Percentiles rank a stretch among this genome's conserved stretches.
Conservation (phyloP, 225 moss, liverwort and hornwort species). For the Marchantia polymorpha region DNA sequence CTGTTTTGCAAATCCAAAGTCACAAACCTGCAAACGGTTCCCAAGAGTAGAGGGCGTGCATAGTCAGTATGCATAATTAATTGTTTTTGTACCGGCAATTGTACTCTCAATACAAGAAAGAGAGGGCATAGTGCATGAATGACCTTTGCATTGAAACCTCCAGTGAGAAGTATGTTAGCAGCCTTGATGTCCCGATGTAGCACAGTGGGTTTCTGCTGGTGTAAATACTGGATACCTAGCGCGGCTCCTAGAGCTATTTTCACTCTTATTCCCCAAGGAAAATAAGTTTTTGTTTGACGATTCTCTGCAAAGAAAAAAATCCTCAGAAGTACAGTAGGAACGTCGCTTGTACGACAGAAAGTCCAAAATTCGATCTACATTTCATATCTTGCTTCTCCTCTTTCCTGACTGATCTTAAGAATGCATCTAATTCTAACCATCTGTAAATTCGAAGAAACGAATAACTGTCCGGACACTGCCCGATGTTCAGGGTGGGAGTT, state of each 20-base stretch:
- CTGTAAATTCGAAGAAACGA: too few species aligned
- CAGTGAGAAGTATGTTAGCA: conserved; percentile 51
- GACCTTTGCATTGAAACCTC: conserved; percentile 47
- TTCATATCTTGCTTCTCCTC: neutral
- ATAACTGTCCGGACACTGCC: too few species aligned
- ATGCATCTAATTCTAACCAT: too few species aligned
- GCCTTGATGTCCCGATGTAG: conserved; percentile 55
- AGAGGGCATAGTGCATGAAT: neutral
- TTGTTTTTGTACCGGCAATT: neutral
- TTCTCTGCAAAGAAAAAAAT: conserved; percentile 25
- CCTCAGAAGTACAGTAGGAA: too few species aligned
- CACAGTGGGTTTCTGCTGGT: conserved; percentile 40
- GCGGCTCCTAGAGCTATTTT: conserved; percentile 54
- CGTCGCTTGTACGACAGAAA: too few species aligned
- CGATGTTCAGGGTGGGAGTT: neutral
- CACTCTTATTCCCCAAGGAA: conserved; percentile 42
- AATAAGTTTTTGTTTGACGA: conserved; percentile 25
- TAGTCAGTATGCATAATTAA: neutral
- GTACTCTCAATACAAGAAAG: neutral
- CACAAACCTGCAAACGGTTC: conserved; percentile 37
- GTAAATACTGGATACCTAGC: conserved; percentile 45
- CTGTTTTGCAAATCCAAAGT: conserved; percentile 50
- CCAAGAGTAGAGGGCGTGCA: neutral
- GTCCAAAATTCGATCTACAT: neutral
- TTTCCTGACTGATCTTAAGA: neutral